phyloP scores from a whole-genome alignment of 176 grass and related monocot species.

The Saccharum officinarum region DNA sequence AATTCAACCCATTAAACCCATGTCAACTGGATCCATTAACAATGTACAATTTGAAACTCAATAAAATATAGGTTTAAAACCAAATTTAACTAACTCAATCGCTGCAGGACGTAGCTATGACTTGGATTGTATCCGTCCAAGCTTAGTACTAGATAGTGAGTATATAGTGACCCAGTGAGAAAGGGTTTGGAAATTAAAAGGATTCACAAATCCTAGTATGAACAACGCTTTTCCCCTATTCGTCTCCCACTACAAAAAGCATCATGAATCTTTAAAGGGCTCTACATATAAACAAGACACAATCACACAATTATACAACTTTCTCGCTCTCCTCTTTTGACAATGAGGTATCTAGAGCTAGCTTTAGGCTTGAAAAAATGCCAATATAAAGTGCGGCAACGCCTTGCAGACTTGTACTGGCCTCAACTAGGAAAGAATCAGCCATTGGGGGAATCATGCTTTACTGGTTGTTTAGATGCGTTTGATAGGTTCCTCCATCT shows the following conservation, averaged over 20 bases:
- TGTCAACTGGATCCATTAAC: too few relatives aligned
- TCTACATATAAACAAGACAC: not conserved
- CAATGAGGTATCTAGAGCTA: constrained; percentile 28
- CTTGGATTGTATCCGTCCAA: not conserved
- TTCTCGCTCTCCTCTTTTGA: constrained; percentile 20
- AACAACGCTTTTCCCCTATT: constrained; percentile 37
- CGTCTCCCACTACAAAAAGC: constrained; percentile 30
- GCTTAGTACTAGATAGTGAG: too few relatives aligned
- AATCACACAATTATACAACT: constrained; percentile 2
- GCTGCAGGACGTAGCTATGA: too few relatives aligned
- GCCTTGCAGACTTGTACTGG: constrained; percentile 35
- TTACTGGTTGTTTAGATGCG: constrained; percentile 28
- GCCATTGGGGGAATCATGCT: constrained; percentile 7
- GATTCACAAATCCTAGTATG: constrained; percentile 33
- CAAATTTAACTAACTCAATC: not conserved
- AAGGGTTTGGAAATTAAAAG: not conserved
- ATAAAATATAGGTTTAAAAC: not conserved
- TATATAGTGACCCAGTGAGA: not conserved
- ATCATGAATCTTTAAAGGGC: constrained; percentile 27
- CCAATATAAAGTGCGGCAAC: constrained; percentile 10
- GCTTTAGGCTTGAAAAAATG: constrained; percentile 35
- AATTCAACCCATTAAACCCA: not conserved
- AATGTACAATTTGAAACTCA: not conserved
- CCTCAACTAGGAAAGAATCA: constrained; percentile 40
- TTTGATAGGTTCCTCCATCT: constrained; percentile 9